Evolutionary conservation across 1,139 yeast genomes (phyloP).

Genomic region (Candida frijolesensis): DNA sequence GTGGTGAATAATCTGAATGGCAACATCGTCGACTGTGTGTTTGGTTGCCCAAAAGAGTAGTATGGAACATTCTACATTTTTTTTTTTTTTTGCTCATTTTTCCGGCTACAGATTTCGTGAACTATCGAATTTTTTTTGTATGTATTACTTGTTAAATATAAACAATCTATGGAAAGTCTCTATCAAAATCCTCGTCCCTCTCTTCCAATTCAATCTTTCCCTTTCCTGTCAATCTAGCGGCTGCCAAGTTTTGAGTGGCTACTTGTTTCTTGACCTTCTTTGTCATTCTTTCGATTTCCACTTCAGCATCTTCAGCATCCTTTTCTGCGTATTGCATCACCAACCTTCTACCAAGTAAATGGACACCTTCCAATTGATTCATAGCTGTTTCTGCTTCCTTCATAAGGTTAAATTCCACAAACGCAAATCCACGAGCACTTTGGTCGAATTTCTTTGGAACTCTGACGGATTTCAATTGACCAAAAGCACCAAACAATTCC

Average conservation of each 20-base stretch:
- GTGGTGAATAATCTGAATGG: slow-evolving; percentile 8
- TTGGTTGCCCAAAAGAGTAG: not conserved
- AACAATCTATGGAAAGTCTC: slow-evolving; percentile 7
- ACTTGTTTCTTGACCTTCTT: slow-evolving; percentile 81
- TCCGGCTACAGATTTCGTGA: no score
- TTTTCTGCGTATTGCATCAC: slow-evolving; percentile 94
- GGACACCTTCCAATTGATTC: slow-evolving; percentile 93
- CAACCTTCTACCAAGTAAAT: slow-evolving; percentile 90
- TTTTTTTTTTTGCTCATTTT: not conserved
- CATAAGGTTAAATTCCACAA: slow-evolving; percentile 84
- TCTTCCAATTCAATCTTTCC: slow-evolving; percentile 74
- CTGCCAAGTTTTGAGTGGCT: slow-evolving; percentile 71
- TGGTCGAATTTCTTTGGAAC: slow-evolving; percentile 96
- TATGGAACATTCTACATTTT: not conserved
- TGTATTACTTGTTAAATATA: not conserved
- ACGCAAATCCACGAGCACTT: slow-evolving; percentile 96
- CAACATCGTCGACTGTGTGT: slow-evolving; percentile 5
- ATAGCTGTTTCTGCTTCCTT: slow-evolving; percentile 97
- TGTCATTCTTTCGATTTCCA: slow-evolving; percentile 88
- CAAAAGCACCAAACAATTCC: slow-evolving; percentile 90
- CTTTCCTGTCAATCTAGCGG: slow-evolving; percentile 73
- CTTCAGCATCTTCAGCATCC: slow-evolving; percentile 82
- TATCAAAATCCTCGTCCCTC: slow-evolving; percentile 36
- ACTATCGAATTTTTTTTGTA: not conserved
- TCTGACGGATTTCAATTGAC: slow-evolving; percentile 90